phyloP scores from a whole-genome alignment of 208 protist genomes.

The Leishmania turanica region DNA sequence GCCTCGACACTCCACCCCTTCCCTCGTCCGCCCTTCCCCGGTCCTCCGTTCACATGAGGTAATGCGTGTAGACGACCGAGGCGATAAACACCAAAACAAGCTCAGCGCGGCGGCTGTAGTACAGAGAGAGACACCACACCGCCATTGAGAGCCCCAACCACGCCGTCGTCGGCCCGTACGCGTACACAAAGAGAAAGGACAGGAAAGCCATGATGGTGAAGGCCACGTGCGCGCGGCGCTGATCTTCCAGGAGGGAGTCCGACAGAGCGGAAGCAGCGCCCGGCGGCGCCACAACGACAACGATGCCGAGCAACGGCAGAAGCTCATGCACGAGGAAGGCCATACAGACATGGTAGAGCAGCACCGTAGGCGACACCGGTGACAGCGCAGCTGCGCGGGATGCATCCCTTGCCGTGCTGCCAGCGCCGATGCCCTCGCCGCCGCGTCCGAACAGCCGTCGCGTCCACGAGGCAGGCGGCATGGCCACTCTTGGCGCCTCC shows the following conservation, averaged over 20 bases:
- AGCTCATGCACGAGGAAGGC: constrained; percentile 38
- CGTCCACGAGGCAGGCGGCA: constrained; percentile 14
- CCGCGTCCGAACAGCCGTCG: constrained; percentile 17
- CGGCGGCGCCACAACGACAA: neutral
- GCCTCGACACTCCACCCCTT: neutral
- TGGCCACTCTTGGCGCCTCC: constrained; percentile 40
- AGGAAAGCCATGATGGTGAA: constrained; percentile 45
- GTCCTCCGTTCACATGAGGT: constrained; percentile 21
- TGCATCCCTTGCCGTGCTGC: neutral
- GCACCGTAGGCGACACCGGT: constrained; percentile 7
- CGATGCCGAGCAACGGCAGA: constrained; percentile 31
- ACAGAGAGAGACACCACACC: constrained; percentile 43
- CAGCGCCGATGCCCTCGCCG: neutral
- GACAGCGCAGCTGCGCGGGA: constrained; percentile 3
- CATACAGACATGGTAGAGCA: constrained; percentile 41
- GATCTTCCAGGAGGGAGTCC: constrained; percentile 17
- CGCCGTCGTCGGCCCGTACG: constrained; percentile 9
- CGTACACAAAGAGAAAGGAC: constrained; percentile 16
- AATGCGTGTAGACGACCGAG: constrained; percentile 33
- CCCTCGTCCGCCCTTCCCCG: neutral
- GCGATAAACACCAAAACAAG: constrained; percentile 36
- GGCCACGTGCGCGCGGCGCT: constrained; percentile 36
- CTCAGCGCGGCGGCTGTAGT: constrained; percentile 25
- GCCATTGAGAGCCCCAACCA: constrained; percentile 20
- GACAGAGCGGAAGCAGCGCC: neutral